Percentiles rank a stretch among this genome's conserved stretches.
Evolutionary conservation across 1,139 yeast species (phyloP).

Genomic region (Suhomyces atakaporum): DNA sequence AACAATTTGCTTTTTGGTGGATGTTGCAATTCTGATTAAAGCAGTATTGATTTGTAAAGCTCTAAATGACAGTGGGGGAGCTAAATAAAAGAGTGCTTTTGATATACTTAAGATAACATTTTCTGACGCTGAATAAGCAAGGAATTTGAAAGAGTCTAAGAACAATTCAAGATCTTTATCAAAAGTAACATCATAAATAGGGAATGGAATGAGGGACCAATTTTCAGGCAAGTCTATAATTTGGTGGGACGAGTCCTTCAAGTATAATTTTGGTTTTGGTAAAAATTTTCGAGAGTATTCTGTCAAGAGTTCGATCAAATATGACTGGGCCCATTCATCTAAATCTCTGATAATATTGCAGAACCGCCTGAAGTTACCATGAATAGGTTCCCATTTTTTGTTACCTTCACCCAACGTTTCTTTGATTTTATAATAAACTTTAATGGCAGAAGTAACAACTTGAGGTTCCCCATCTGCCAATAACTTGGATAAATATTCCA

Average conservation of each 20-base stretch:
- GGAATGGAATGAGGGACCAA: constrained; percentile 30
- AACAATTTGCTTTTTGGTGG: constrained; percentile 34
- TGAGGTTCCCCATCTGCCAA: constrained; percentile 62
- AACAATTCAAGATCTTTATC: constrained; percentile 62
- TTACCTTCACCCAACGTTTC: constrained; percentile 21
- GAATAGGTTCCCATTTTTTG: constrained; percentile 64
- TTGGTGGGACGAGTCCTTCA: constrained; percentile 25
- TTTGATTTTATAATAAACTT: constrained; percentile 53
- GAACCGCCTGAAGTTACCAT: constrained; percentile 66
- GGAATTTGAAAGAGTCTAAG: constrained; percentile 43
- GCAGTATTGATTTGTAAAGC: constrained; percentile 52
- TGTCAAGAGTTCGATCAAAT: constrained; percentile 61
- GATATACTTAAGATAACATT: constrained; percentile 64
- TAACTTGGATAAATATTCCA: constrained; percentile 52
- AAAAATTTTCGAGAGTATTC: constrained; percentile 66
- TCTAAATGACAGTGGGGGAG: constrained; percentile 52
- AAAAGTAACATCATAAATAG: constrained; percentile 40
- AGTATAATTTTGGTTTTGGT: constrained; percentile 48
- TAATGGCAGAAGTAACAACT: constrained; percentile 73
- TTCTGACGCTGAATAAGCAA: constrained; percentile 56
- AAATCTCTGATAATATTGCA: constrained; percentile 56
- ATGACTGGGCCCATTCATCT: constrained; percentile 77
- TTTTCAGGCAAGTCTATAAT: constrained; percentile 43
- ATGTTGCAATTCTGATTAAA: constrained; percentile 44
- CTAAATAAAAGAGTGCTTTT: constrained; percentile 54